These are phyloP conservation scores for Penicillium sp. DNA, from an alignment of 2,329 filamentous ascomycete genomes.

Conservation along the genomic window DNA sequence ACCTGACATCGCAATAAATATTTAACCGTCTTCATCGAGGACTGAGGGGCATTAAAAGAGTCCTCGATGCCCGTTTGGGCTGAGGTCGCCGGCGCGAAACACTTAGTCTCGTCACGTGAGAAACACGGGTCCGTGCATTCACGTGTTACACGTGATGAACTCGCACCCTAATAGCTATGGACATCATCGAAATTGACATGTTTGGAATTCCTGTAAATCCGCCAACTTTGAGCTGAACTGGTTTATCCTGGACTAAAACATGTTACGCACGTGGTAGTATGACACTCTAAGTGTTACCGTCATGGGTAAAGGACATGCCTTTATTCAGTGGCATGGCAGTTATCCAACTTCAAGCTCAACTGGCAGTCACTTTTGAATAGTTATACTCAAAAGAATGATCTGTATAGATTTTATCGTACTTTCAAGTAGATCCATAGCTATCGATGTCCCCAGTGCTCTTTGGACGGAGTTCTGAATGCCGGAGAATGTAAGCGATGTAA, in stretches of 20 bases:
- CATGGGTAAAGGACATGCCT: not conserved
- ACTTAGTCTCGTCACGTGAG: not conserved
- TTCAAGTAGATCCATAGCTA: too few species aligned
- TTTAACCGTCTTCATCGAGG: not conserved
- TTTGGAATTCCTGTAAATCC: too few species aligned
- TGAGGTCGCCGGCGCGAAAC: not conserved
- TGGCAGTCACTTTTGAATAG: not conserved
- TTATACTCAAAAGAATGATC: not conserved
- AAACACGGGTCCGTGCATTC: not conserved
- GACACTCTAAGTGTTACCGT: constrained; percentile 3
- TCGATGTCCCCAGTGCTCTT: too few species aligned
- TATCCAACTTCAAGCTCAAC: not conserved
- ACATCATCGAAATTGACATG: too few species aligned
- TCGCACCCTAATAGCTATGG: constrained; percentile 4
- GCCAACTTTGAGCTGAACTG: too few species aligned
- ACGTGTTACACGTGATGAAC: not conserved
- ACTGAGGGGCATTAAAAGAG: too few species aligned
- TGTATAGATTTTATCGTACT: too few species aligned
- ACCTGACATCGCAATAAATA: not conserved
- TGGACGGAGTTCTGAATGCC: too few species aligned
- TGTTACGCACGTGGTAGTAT: not conserved
- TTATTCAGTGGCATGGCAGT: not conserved
- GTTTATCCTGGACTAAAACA: too few species aligned
- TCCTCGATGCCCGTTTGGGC: not conserved
- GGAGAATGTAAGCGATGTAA: too few species aligned